Percentiles rank a stretch among this genome's conserved stretches.
These are phyloP conservation scores for Sclerotinia trifoliorum DNA, from an alignment of 2,329 filamentous ascomycete species.

Conservation along the genomic window DNA sequence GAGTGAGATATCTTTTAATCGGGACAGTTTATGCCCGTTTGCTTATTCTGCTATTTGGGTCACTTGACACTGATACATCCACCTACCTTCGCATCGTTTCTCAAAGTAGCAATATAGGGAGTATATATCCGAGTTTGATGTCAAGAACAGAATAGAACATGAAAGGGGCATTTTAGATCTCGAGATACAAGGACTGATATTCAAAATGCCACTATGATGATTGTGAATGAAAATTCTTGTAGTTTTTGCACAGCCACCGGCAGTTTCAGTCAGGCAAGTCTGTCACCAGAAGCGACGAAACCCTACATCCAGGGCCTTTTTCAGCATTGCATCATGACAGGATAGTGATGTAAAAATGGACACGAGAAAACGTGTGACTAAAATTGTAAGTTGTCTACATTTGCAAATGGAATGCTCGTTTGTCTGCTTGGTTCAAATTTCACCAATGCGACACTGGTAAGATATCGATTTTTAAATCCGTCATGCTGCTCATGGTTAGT, in stretches of 20 bases:
- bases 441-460: conserved; percentile 22
- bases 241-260: conserved; percentile 19
- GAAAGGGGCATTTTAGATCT: conserved; percentile 11
- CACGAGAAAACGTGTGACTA: conserved; percentile 25
- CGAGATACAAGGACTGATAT: neutral
- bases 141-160: neutral
- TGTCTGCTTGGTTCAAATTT: conserved; percentile 17
- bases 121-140: conserved; percentile 6
- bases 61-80: conserved; percentile 18
- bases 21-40: neutral
- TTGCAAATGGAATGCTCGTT: conserved; percentile 17
- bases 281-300: conserved; percentile 20
- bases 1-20: neutral
- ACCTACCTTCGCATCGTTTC: neutral
- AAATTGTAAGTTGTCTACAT: neutral
- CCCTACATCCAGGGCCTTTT: conserved; percentile 2
- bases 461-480: conserved; percentile 18
- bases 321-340: neutral
- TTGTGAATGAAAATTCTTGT: neutral
- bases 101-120: neutral
- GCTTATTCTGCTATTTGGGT: neutral
- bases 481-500: conserved; percentile 24
- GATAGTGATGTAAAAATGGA: conserved; percentile 29
- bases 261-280: conserved; percentile 19
- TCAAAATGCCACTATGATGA: conserved; percentile 1